These are phyloP conservation scores for Fonsecaea erecta DNA, from an alignment of 2,329 filamentous ascomycete species.

Conservation along the genomic window DNA sequence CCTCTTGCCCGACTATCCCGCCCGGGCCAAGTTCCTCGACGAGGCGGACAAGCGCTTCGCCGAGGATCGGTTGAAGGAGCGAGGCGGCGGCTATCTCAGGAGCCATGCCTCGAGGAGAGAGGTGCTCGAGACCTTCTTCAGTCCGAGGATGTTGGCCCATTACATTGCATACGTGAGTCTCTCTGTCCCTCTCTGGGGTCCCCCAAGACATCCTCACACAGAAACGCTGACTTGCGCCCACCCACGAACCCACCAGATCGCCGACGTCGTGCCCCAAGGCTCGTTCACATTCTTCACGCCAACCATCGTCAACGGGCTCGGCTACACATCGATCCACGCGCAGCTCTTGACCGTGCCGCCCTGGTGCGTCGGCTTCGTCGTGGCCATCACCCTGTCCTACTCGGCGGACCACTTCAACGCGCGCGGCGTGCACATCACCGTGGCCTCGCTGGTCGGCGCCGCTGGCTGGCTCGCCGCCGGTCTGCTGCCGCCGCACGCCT, in stretches of 20 bases:
- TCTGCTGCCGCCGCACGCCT: conserved; percentile 64
- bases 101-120: conserved; percentile 31
- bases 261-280: conserved; percentile 35
- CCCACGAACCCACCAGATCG: conserved; percentile 18
- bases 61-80: conserved; percentile 48
- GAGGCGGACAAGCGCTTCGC: conserved; percentile 52
- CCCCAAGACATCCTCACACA: neutral
- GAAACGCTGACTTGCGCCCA: neutral
- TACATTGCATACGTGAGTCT: conserved; percentile 34
- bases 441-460: conserved; percentile 57
- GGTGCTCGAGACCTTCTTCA: conserved; percentile 27
- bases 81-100: conserved; percentile 43
- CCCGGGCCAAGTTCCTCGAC: conserved; percentile 51
- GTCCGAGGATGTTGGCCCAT: conserved; percentile 34
- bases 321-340: conserved; percentile 37
- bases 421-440: conserved; percentile 58
- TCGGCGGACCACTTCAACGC: conserved; percentile 32
- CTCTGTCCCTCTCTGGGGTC: neutral
- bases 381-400: conserved; percentile 32
- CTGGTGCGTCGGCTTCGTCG: conserved; percentile 33
- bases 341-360: conserved; percentile 40
- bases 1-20: conserved; percentile 50
- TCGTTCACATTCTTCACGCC: conserved; percentile 35
- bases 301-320: conserved; percentile 33
- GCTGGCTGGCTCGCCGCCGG: conserved; percentile 67